Base-by-base conservation (phyloP, 2,329 filamentous ascomycete species). In the Claviceps digitariae region DNA sequence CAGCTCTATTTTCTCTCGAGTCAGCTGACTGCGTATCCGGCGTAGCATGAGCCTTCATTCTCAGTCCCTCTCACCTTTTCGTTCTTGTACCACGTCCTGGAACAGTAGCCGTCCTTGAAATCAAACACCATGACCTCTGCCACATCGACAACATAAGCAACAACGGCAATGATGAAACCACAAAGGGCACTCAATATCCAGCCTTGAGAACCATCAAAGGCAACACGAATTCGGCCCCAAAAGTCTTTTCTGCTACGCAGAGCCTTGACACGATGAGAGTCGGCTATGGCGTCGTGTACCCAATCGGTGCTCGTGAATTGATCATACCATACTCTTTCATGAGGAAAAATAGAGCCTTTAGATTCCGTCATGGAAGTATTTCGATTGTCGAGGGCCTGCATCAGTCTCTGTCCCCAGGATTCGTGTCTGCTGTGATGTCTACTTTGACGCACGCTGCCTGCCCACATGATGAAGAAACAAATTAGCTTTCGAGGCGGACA, bases 261-360 rank as follows among this genome's bases (percentile, higher is more conserved):
- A 52, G 83, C 83, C 66, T 94, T 93, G 50, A 94, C 82, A 27
- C 93, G 86, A 62, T 90, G 88, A 10, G 90, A 89, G 69, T 97
- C 93, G 62, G 90, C 88, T 60, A 98, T 96, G 66, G 86, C 90
- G 68, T 98, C 93, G 66, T 95, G 91, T 1, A 98, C 90, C 93
- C 93, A 98, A 67, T 98, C 91, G 53, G 89, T 96, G 7, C 88
- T 95, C 6, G 90, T 95, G 64, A 95, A 95, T 69, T 98, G 93
- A 72, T 98, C 93, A 70, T 97, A 97, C 93, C 93, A 97, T 10
- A 94, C 86, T 56, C 93, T 83, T 60, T 97, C 90, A 63, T 96
- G 87, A 50, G 84, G 74, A 60, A 82, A 84, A 10, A 86, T 69
- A 4, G 81, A 83, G 36, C 75, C 72, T 62, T 83, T 86, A 49